Percentiles rank a stretch among this genome's conserved stretches.
Evolutionary conservation across 148 eudicot species (phyloP).

Genomic region (Persicaria maculosa): DNA sequence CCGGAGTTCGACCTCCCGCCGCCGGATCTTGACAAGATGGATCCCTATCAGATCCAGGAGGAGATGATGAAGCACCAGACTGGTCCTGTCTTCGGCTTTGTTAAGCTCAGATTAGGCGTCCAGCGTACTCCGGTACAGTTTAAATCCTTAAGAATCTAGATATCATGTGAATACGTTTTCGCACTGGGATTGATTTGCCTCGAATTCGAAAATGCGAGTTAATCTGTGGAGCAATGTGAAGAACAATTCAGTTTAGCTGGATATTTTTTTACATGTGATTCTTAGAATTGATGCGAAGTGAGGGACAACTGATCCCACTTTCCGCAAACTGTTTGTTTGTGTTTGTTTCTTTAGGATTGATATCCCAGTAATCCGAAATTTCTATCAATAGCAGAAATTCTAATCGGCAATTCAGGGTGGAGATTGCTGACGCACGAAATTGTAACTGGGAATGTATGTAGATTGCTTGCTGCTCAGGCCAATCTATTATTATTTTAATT

Average conservation of each 20-base stretch:
- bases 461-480: not conserved
- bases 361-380: not conserved
- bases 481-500: not conserved
- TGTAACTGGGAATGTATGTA: not conserved
- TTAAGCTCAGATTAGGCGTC: slow-evolving; percentile 60
- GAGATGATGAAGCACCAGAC: slow-evolving; percentile 50
- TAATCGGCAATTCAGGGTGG: not conserved
- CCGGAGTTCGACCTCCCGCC: slow-evolving; percentile 47
- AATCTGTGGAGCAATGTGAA: not conserved
- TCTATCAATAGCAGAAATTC: not conserved
- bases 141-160: not conserved
- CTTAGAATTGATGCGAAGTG: not conserved
- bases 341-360: not conserved
- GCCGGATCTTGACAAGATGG: slow-evolving; percentile 49
- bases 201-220: not conserved
- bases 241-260: not conserved
- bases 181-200: not conserved
- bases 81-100: slow-evolving; percentile 74
- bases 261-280: not conserved
- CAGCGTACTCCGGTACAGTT: slow-evolving; percentile 46
- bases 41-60: slow-evolving; percentile 41
- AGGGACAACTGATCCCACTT: not conserved
- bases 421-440: not conserved
- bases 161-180: not conserved
- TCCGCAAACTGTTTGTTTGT: not conserved